Evolutionary conservation across 495 filamentous ascomycete genomes (phyloP).

Genomic region (Cercophora scortea): DNA sequence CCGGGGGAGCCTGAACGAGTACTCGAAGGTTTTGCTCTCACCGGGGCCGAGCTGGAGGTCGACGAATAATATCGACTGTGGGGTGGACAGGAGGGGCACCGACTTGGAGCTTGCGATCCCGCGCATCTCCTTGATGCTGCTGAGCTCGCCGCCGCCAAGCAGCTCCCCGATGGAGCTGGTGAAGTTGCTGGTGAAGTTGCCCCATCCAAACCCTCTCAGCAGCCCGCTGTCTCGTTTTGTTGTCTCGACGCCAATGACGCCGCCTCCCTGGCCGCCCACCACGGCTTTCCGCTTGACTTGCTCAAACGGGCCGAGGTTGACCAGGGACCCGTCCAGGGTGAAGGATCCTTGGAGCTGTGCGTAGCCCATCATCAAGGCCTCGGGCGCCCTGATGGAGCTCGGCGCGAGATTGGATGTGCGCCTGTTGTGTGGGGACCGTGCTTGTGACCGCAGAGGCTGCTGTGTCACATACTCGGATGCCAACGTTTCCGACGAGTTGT

Average conservation of each 20-base stretch:
- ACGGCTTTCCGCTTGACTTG: slow-evolving; percentile 93
- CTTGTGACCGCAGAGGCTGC: slow-evolving; percentile 37
- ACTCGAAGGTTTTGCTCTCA: slow-evolving; percentile 80
- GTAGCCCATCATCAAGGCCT: slow-evolving; percentile 96
- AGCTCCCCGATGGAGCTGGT: slow-evolving; percentile 84
- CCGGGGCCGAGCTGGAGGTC: slow-evolving; percentile 82
- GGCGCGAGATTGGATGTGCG: slow-evolving; percentile 52
- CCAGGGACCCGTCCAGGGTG: slow-evolving; percentile 80
- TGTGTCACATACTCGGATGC: slow-evolving; percentile 82
- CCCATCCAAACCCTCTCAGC: slow-evolving; percentile 80
- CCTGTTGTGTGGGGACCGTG: slow-evolving; percentile 49
- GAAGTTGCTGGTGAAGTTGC: slow-evolving; percentile 74
- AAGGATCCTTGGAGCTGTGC: slow-evolving; percentile 92
- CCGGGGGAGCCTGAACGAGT: slow-evolving; percentile 74
- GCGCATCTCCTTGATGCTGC: slow-evolving; percentile 91
- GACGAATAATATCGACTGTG: slow-evolving; percentile 95
- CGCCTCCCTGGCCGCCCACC: slow-evolving; percentile 76
- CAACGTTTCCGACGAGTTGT: slow-evolving; percentile 87
- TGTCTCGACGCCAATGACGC: slow-evolving; percentile 72
- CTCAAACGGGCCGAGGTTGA: slow-evolving; percentile 86
- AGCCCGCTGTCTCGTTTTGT: slow-evolving; percentile 71
- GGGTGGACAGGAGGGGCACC: slow-evolving; percentile 84
- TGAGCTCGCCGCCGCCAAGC: slow-evolving; percentile 75
- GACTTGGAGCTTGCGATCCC: slow-evolving; percentile 69
- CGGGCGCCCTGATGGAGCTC: slow-evolving; percentile 42